Evolutionary conservation across 225 moss, liverwort and hornwort genomes (phyloP), one percentile per base, ranked within the genome.

Genomic region (Thuidium tamariscinum): DNA sequence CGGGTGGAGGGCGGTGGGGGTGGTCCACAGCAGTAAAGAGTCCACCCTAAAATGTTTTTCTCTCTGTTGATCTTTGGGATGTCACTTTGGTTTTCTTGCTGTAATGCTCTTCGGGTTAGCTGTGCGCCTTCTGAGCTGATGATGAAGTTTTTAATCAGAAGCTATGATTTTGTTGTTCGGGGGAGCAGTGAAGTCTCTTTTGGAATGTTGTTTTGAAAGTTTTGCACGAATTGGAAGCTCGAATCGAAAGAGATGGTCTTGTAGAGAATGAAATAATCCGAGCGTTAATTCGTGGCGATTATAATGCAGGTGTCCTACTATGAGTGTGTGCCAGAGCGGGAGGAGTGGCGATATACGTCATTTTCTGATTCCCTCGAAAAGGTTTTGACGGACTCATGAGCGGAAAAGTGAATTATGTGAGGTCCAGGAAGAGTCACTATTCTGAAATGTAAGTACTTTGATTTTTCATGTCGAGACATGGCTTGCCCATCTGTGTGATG

Each of bases 291-390:
- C 25, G 60, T 82, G 84, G 66, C 75, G 77, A 26, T 77, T 25
- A 32, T 90, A 83, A 74, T 88, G 92, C 89, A 88, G 85, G 88
- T 87, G 87, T 90, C 93, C 90, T 95, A 95, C 92, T 91, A 97
- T 98, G 97, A 97, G 92, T 94, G 93, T 89, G 93, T 95, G 83
- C 90, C 89, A 84, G 95, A 94, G 91, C 95, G 93, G 92, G 92
- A 94, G 93, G 84, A 92, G 89, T 88, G 95, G 92, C 88, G 94
- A 90, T 83, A 95, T 91, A 91, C 93, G 93, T 88, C 92, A 96
- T 88, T 87, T 88, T 76, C 88, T 92, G 83, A 82, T 97, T 87
- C 87, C 92, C 75, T 72, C 91, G n/a, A 21, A 86, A 89, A 81
- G 91, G 92, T 82, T 90, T 76, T 86, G 34, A 88, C 82, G 92